Evolutionary conservation across 2,329 filamentous ascomycete species (phyloP), one percentile per base, ranked within the genome.

Genomic region (Verticillium tricorpus): DNA sequence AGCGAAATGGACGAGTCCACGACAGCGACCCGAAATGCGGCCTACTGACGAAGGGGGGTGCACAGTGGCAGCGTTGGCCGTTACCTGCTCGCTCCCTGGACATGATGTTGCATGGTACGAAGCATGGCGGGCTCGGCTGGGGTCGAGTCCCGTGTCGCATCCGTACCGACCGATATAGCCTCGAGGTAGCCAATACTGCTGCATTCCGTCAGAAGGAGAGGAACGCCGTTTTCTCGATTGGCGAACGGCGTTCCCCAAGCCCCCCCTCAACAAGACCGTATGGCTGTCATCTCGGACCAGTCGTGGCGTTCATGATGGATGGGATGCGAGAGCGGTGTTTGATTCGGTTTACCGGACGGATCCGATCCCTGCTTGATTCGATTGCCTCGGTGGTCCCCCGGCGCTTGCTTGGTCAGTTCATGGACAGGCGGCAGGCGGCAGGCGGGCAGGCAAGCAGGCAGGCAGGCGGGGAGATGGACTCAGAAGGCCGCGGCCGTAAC

Each of bases 11-110:
- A 19, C 3, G 25, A 50, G 39, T 35, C 58, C 40, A 54, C 63
- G 62, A 62, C 45, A 62, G 57, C 61, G 57, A 58, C 62, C 64
- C 58, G 57, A 54, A 57, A 59, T 54, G 63, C 60, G 61, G 61
- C 59, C 63, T 59, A 28, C 25, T 56, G 12, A n/a, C 57, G 58
- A 54, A 58, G 40, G 50, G 50, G 28, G 52, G 37, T 25, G 35
- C 34, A 35, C 15, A 32, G 31, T 25, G 31, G 22, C 9, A 31
- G 19, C 55, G 8, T 58, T 64, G 59, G 25, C n/a, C 4, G 32
- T 54, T 62, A 64, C 63, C 35, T 56, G 19, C 45, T n/a, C 12
- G 19, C n/a, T 50, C 45, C 22, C 19, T 50, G 14, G 45, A 50
- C 45, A 19, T n/a, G n/a, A 22, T 12, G 11, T 25, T 22, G 19